Evolutionary conservation across 1,284 basidiomycete genomes (phyloP).

Genomic region (Lentinus polychrous): DNA sequence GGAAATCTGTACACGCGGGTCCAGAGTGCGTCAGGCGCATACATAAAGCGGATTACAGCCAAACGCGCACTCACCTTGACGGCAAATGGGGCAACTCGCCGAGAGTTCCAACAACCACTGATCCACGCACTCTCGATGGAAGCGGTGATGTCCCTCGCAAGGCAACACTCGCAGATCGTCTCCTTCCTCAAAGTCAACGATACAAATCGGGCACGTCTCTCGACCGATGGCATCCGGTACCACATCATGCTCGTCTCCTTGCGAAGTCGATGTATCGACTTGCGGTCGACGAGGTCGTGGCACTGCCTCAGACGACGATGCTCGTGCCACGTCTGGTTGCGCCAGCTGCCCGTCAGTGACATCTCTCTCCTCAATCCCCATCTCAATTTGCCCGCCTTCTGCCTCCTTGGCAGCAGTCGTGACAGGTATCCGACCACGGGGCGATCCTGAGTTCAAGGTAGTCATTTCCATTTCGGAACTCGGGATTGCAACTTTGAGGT

Average conservation of each 20-base stretch:
- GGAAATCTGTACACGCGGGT: constrained; percentile 32
- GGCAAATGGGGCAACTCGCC: constrained; percentile 84
- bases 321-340: neutral
- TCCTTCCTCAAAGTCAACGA: constrained; percentile 87
- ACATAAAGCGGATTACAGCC: neutral
- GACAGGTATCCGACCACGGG: too few species aligned
- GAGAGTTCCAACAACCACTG: constrained; percentile 88
- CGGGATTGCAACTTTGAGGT: constrained; percentile 2
- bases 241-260: constrained; percentile 29
- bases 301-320: constrained; percentile 11
- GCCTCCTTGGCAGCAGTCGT: neutral
- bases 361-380: neutral
- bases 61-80: constrained; percentile 56
- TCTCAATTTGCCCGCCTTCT: neutral
- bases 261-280: constrained; percentile 3
- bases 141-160: constrained; percentile 83
- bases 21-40: neutral
- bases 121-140: constrained; percentile 80
- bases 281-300: constrained; percentile 5
- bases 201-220: constrained; percentile 90
- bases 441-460: neutral
- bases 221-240: constrained; percentile 64
- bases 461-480: constrained; percentile 5
- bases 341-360: neutral
- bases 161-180: constrained; percentile 86